phyloP scores from a whole-genome alignment of 129 eudicot species.

The Silybum marianum region DNA sequence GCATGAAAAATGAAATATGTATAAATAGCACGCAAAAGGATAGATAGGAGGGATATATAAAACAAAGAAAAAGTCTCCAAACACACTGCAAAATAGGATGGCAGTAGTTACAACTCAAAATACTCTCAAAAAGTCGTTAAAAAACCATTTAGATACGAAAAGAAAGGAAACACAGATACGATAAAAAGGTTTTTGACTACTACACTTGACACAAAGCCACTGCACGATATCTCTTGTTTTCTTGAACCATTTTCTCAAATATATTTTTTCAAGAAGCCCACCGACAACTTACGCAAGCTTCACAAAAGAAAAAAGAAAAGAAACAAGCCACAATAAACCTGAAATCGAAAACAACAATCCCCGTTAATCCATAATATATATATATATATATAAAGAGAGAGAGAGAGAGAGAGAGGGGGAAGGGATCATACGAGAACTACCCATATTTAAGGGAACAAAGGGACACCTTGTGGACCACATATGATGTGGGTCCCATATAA shows the following conservation, averaged over 20 bases:
- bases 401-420: too few relatives aligned
- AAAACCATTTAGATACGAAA: constrained; percentile 12
- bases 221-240: constrained; percentile 36
- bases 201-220: constrained; percentile 39
- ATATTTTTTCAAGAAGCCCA: constrained; percentile 28
- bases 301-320: constrained; percentile 38
- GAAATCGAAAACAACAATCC: constrained; percentile 24
- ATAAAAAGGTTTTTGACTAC: constrained; percentile 14
- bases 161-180: background rate
- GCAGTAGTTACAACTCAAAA: constrained; percentile 22
- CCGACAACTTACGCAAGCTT: constrained; percentile 40
- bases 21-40: background rate
- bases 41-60: background rate
- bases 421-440: too few relatives aligned
- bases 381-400: too few relatives aligned
- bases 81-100: constrained; percentile 28
- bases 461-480: too few relatives aligned
- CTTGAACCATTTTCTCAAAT: constrained; percentile 36
- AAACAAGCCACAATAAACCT: constrained; percentile 78
- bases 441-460: too few relatives aligned
- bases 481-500: too few relatives aligned
- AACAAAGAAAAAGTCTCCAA: background rate
- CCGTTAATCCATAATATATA: background rate
- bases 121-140: background rate
- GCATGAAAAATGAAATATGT: background rate